Base-by-base conservation (phyloP, 1,284 basidiomycete species). In the Polyporus tsugae region DNA sequence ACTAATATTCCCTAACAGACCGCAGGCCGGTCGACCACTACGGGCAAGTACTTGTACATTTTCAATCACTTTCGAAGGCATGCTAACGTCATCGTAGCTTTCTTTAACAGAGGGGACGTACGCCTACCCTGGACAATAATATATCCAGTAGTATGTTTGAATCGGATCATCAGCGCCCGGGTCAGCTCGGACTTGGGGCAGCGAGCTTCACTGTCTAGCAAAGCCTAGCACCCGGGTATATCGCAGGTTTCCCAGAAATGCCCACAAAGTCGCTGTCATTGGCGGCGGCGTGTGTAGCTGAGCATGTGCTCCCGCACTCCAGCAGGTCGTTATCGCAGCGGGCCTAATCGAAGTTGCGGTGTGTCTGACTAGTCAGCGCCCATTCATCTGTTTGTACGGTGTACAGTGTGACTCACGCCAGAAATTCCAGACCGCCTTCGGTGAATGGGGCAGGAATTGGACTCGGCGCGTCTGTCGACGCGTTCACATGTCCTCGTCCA, bases 281-380 rank as follows among this genome's bases (percentile, higher is more conserved):
- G 87, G 87, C 38, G 86, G 86, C 29, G 87, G 87, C 19, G 82
- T 89, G 74, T 85, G 82, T 69, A 86, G 86, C 10, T 74, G 87
- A 25, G 80, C 82, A 4, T 84, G 82, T 59, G 85, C 87, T 6
- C 77, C 84, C 53, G 83, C 80, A 29, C 78, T 89, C 36, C 67
- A 74, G 17, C 80, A 77, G 58, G 78, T 79, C 2, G 87, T 86
- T 0, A 75, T 89, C 33, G 72, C 80, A 29, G 83, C 85, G 17
- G 78, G 84, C 25, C 70, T 89, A n/a, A n/a, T 87, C 69, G 87
- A 89, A 75, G 81, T 86, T 65, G 83, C 87, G 59, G 85, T 81
- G 60, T 19, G 72, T 38, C 36, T 25, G 41, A 13, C 33, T 17
- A 57, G 15, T 7, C 29, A 5, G n/a, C 10, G 55, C 55, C 35